Evolutionary conservation across 352 stramenopile species (phyloP).

Genomic region (Pythium inflatum): DNA sequence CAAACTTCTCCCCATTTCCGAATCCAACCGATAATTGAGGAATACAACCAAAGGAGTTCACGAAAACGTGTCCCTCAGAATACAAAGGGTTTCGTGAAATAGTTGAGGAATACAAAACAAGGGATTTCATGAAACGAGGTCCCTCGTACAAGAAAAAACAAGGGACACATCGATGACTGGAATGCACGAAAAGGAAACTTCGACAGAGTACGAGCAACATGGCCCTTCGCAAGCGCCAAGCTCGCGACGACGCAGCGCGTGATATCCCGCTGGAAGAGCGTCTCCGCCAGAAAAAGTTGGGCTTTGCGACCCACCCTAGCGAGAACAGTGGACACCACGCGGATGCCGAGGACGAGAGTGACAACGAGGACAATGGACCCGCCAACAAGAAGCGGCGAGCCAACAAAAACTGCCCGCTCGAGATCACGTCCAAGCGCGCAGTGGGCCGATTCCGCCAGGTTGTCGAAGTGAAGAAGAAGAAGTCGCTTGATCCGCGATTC

Average conservation of each 20-base stretch:
- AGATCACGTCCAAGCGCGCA: slow-evolving; percentile 84
- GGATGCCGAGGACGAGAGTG: slow-evolving; percentile 24
- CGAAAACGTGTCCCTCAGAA: no score
- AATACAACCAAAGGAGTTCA: no score
- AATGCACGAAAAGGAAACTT: slow-evolving; percentile 29
- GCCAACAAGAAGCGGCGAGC: slow-evolving; percentile 37
- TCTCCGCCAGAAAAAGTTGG: slow-evolving; percentile 77
- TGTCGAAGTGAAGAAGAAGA: slow-evolving; percentile 80
- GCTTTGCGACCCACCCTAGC: slow-evolving; percentile 44
- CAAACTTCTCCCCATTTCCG: no score
- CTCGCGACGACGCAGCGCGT: slow-evolving; percentile 31
- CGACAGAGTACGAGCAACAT: slow-evolving; percentile 13
- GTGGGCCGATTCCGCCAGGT: slow-evolving; percentile 82
- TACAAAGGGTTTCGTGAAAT: no score
- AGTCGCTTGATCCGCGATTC: slow-evolving; percentile 85
- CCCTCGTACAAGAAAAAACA: slow-evolving; percentile 8
- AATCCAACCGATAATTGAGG: no score
- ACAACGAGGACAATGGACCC: slow-evolving; percentile 13
- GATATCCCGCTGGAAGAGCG: slow-evolving; percentile 82
- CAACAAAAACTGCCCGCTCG: slow-evolving; percentile 90
- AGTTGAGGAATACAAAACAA: no score
- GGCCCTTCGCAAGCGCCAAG: slow-evolving; percentile 20
- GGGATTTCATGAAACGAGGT: neutral
- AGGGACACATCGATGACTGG: slow-evolving; percentile 28
- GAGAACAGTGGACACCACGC: slow-evolving; percentile 10